Base-by-base conservation (phyloP, 768 basidiomycete species). In the Boletus tomentosulus region DNA sequence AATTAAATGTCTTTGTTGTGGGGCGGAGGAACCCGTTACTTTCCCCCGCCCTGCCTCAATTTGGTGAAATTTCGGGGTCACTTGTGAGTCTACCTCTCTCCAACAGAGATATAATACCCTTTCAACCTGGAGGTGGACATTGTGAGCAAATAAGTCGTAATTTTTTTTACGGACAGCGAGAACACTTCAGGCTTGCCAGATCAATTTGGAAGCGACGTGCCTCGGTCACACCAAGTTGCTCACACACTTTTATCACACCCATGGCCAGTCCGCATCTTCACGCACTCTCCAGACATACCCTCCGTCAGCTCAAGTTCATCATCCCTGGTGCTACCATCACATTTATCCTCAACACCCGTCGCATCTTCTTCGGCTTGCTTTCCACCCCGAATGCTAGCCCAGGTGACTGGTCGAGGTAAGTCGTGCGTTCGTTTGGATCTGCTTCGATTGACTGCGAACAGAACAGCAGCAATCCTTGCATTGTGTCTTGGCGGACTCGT, bases 231-330 rank as follows among this genome's bases (percentile, higher is more conserved):
- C 19, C n/a, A 13, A 30, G 31, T 37, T 31, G n/a, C 9, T 13
- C 48, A 27, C 13, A 10, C 31, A 11, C 16, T 28, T 12, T 19
- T 27, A 52, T 37, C 33, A 51, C 41, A 13, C 33, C 41, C 57
- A 70, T 71, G 69, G 24, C 50, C 42, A 47, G 48, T 50, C 51
- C 57, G 48, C 60, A 28, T 41, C 46, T 57, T 45, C 55, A 44
- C 6, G 47, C 57, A n/a, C 41, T 75, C 42, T 74, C 74, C 33
- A 66, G 72, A 52, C 84, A 89, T 66, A 80, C 83, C 1, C 65
- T 81, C 52, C 77, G 79, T 47, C 88, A 89, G 72, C 78, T 90
- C 64, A 87, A 89, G 65, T 83, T 89, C 51, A 80, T 89, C 44
- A 62, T 89, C 11, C 87, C 89, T n/a, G 88, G 89, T 11, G 83